Evolutionary conservation across 257 asterid genomes (phyloP).

Genomic region (Haberlea rhodopensis): DNA sequence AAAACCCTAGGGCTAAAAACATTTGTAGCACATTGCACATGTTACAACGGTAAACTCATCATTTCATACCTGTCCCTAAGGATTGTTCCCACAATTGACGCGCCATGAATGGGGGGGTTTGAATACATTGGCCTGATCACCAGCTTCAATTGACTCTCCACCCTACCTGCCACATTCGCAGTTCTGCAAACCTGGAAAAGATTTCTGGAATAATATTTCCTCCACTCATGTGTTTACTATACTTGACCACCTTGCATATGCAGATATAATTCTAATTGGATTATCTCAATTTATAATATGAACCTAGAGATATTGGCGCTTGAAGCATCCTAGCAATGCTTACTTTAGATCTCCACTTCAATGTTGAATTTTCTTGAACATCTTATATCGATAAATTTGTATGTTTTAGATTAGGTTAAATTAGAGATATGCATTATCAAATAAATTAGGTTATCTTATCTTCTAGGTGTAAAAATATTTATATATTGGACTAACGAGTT

Average conservation of each 20-base stretch:
- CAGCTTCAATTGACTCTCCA: conserved; percentile 93
- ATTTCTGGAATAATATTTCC: not conserved
- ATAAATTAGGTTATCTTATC: too few species aligned
- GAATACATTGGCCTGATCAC: conserved; percentile 99
- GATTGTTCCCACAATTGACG: conserved; percentile 85
- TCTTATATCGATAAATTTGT: too few species aligned
- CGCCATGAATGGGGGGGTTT: conserved; percentile 95
- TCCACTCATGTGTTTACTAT: too few species aligned
- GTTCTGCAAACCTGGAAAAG: conserved; percentile 65
- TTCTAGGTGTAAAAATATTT: too few species aligned
- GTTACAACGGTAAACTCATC: conserved; percentile 8
- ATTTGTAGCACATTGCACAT: not conserved
- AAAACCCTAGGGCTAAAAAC: not conserved
- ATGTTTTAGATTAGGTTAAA: too few species aligned
- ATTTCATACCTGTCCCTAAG: conserved; percentile 79
- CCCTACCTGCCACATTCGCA: conserved; percentile 87
- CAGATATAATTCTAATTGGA: too few species aligned
- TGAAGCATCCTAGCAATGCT: not conserved
- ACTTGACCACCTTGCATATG: too few species aligned
- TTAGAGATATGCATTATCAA: too few species aligned
- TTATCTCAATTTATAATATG: too few species aligned
- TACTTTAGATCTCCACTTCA: not conserved
- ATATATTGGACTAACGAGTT: too few species aligned
- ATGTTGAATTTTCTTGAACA: not conserved
- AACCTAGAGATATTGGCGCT: not conserved